phyloP scores from a whole-genome alignment of 768 basidiomycete genomes.

The Suillus plorans region DNA sequence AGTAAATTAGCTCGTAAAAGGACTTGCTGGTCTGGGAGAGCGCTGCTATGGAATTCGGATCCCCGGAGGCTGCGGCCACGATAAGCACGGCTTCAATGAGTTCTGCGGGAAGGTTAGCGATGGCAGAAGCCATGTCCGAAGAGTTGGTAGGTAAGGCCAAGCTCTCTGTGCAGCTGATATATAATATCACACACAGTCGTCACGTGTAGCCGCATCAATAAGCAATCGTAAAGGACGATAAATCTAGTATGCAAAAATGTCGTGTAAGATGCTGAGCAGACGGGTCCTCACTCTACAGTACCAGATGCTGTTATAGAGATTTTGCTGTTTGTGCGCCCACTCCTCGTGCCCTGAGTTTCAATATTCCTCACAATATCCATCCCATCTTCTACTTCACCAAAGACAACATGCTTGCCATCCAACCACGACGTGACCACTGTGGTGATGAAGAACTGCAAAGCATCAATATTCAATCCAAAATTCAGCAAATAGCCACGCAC shows the following conservation, averaged over 20 bases:
- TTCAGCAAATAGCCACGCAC: constrained; percentile 28
- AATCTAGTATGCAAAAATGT: not conserved
- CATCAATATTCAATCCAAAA: not conserved
- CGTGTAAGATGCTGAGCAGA: not conserved
- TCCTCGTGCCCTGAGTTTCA: constrained; percentile 32
- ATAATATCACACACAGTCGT: not conserved
- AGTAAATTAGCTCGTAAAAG: constrained; percentile 37
- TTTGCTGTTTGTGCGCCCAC: constrained; percentile 29
- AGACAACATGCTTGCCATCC: constrained; percentile 44
- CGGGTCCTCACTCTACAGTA: constrained; percentile 32
- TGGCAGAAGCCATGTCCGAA: not conserved
- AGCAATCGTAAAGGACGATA: not conserved
- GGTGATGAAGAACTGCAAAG: constrained; percentile 69
- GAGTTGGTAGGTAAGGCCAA: not conserved
- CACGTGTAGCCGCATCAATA: not conserved
- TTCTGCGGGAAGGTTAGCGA: constrained; percentile 36
- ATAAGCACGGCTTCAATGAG: constrained; percentile 39
- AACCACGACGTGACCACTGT: constrained; percentile 68
- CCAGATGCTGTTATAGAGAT: constrained; percentile 62
- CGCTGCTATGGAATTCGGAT: constrained; percentile 34
- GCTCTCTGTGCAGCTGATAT: not conserved
- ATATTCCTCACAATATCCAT: constrained; percentile 42
- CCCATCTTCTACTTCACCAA: constrained; percentile 47
- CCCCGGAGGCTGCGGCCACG: constrained; percentile 17
- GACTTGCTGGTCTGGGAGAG: constrained; percentile 36